Evolutionary conservation across 768 basidiomycete genomes (phyloP).

Genomic region (Suillus americanus): DNA sequence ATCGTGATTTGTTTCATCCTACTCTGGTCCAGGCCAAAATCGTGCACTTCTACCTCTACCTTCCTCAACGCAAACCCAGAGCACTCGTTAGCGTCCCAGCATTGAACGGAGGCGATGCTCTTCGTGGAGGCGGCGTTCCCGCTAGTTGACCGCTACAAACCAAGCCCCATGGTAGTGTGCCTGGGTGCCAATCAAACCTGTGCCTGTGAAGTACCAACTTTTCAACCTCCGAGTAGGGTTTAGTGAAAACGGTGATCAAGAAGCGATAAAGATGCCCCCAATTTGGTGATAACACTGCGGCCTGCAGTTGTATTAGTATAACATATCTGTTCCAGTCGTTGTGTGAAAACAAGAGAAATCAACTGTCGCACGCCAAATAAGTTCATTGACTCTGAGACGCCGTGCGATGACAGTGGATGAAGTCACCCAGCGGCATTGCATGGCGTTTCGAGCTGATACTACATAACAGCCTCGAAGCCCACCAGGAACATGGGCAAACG

Average conservation of each 20-base stretch:
- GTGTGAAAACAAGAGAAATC: background rate
- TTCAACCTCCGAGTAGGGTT: background rate
- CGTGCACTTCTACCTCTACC: background rate
- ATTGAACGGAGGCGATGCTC: background rate
- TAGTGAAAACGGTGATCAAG: background rate
- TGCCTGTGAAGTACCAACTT: background rate
- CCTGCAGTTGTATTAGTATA: background rate
- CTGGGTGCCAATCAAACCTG: background rate
- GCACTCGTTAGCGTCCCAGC: background rate
- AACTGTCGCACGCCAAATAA: background rate
- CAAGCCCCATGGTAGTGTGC: background rate
- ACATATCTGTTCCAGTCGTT: background rate
- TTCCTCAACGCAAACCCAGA: background rate
- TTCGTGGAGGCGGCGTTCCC: background rate
- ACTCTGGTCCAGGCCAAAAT: background rate
- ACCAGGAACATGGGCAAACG: background rate
- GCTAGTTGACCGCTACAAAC: background rate
- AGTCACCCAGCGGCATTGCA: background rate
- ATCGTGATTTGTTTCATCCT: too few relatives aligned
- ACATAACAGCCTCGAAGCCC: background rate
- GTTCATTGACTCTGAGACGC: too few relatives aligned
- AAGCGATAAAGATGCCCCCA: background rate
- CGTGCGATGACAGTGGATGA: too few relatives aligned
- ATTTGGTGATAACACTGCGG: too few relatives aligned
- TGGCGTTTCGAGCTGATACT: background rate